Percentiles rank a stretch among this genome's conserved stretches.
phyloP scores from a whole-genome alignment of 2,329 filamentous ascomycete species.

The Domatiomyces catenatus region DNA sequence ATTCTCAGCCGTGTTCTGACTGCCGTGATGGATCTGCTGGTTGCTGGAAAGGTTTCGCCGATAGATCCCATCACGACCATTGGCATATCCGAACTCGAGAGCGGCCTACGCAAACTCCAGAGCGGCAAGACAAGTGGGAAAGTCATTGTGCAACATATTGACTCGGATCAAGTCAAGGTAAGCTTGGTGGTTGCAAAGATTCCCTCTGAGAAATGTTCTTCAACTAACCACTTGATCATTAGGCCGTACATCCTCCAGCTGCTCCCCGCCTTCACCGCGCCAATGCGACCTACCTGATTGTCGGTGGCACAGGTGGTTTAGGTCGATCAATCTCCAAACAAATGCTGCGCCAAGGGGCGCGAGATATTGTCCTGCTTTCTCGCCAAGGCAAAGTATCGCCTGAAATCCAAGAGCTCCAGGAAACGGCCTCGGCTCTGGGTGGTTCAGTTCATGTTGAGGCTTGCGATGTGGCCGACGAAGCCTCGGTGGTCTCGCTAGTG shows the following conservation, averaged over 20 bases:
- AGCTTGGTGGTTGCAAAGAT: background rate
- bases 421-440: constrained; percentile 8
- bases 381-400: constrained; percentile 11
- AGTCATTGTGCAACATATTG: constrained; percentile 21
- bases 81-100: constrained; percentile 18
- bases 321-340: constrained; percentile 14
- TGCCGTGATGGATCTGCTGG: background rate
- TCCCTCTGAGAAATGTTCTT: background rate
- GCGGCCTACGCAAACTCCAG: constrained; percentile 22
- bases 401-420: constrained; percentile 10
- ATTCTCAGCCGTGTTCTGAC: constrained; percentile 5
- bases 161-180: constrained; percentile 16
- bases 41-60: constrained; percentile 16
- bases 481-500: constrained; percentile 17
- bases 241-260: background rate
- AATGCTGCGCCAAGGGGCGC: constrained; percentile 18
- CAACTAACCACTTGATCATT: background rate
- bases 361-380: constrained; percentile 21
- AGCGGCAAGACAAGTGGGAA: constrained; percentile 27
- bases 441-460: constrained; percentile 1
- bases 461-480: constrained; percentile 13
- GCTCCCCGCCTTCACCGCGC: constrained; percentile 1
- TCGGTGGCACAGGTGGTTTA: constrained; percentile 24
- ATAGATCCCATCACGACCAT: constrained; percentile 20
- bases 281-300: constrained; percentile 22